Base-by-base conservation (phyloP, 139 green algal species). In the Ulvella scutata region DNA sequence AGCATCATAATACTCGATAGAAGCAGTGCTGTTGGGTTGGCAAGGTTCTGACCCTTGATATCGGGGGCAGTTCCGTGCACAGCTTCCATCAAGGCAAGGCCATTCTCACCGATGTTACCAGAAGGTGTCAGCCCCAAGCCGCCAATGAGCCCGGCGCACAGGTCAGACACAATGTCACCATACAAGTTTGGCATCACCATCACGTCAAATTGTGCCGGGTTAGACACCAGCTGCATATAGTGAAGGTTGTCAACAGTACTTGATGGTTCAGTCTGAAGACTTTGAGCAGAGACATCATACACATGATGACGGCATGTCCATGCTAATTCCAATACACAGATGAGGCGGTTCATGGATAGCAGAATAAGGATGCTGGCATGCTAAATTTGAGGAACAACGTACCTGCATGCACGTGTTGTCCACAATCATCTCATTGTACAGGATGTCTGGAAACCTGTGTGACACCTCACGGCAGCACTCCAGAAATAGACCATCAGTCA, bases 401-500 rank as follows among this genome's bases (percentile, higher is more conserved):
- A 94, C 78, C 85, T 94, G 90, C 93, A 97, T 97, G 87, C 93
- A 98, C 1, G 90, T 90, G 79, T 98, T 98, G 90, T 98, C 93
- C 38, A 97, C 93, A 81, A 98, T 98, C 62, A 96, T 76, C 84
- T 98, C 93, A 4, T 96, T 82, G 78, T 97, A 98, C 81, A 90
- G 73, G 74, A 98, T 96, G 73, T 96, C 78, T 2, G 92, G 90
- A 82, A 94, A 96, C 43, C 82, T 84, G 77, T 92, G 85, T 23
- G 84, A 72, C 37, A 89, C 88, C 82, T 96, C 90, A 34, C 92
- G 83, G 82, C 90, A 95, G 85, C 91, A 96, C 79, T 94, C 86
- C 35, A 97, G 88, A 84, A 98, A 98, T 20, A 97, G 86, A 9
- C 93, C 93, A 76, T 98, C 93, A 3, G 90, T 83, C 82, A 94